Evolutionary conservation across 1,139 yeast species (phyloP).

Genomic region (Kodamaea ohmeri): DNA sequence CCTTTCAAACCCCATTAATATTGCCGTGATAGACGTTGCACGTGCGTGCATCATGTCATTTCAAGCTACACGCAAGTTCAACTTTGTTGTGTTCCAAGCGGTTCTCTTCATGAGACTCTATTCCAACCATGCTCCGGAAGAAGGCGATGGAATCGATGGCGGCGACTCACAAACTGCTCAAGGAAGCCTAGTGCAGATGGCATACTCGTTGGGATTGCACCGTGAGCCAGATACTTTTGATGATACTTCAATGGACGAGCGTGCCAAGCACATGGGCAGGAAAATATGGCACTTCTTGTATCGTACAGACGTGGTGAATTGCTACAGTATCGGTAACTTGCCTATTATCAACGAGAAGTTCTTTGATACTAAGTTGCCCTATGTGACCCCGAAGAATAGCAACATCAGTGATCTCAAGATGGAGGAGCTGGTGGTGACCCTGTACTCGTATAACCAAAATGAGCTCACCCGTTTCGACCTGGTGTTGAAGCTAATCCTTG

Average conservation of each 20-base stretch:
- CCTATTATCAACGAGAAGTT: slow-evolving; percentile 13
- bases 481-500: slow-evolving; percentile 16
- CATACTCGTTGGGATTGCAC: slow-evolving; percentile 49
- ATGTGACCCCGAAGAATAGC: slow-evolving; percentile 11
- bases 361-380: slow-evolving; percentile 21
- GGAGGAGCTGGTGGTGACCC: slow-evolving; percentile 17
- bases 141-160: slow-evolving; percentile 48
- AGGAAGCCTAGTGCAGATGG: slow-evolving; percentile 48
- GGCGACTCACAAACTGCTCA: slow-evolving; percentile 46
- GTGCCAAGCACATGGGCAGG: slow-evolving; percentile 41
- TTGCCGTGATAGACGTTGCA: slow-evolving; percentile 28
- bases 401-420: slow-evolving; percentile 14
- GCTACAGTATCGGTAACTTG: slow-evolving; percentile 43
- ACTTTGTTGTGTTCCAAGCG: slow-evolving; percentile 28
- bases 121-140: slow-evolving; percentile 49
- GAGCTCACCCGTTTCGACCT: slow-evolving; percentile 12
- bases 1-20: slow-evolving; percentile 27
- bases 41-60: slow-evolving; percentile 30
- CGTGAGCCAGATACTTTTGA: slow-evolving; percentile 45
- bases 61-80: slow-evolving; percentile 24
- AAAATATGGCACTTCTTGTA: slow-evolving; percentile 53
- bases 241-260: slow-evolving; percentile 24
- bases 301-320: slow-evolving; percentile 19
- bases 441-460: slow-evolving; percentile 9
- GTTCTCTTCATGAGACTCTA: slow-evolving; percentile 45